Conservation (phyloP, 768 basidiomycete species). For the Hericium coralloides region DNA sequence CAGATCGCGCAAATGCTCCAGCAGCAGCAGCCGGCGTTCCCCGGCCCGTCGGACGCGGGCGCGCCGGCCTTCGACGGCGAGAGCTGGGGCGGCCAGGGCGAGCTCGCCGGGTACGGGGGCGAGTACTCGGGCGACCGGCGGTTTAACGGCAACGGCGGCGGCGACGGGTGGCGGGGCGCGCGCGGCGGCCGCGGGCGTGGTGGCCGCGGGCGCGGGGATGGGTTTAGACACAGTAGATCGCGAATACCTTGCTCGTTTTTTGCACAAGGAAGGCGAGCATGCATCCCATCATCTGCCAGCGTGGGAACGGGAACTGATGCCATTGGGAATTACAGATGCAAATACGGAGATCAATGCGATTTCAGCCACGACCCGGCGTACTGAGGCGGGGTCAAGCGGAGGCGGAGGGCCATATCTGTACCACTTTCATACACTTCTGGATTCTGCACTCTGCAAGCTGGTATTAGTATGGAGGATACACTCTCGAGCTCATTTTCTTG, state of each 20-base stretch:
- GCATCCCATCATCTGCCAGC: slow-evolving; percentile 26
- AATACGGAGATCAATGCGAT: slow-evolving; percentile 83
- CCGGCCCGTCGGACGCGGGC: not conserved
- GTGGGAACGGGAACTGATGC: slow-evolving; percentile 28
- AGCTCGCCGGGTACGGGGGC: slow-evolving; percentile 14
- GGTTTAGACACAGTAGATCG: slow-evolving; percentile 66
- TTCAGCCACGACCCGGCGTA: slow-evolving; percentile 53
- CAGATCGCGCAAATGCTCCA: slow-evolving; percentile 13
- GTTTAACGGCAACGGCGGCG: slow-evolving; percentile 14
- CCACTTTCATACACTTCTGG: too few species aligned
- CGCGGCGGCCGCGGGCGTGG: slow-evolving; percentile 40
- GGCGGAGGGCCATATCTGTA: not conserved
- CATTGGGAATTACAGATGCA: slow-evolving; percentile 63
- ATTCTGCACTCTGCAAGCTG: too few species aligned
- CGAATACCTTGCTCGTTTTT: slow-evolving; percentile 88
- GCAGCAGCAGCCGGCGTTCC: slow-evolving; percentile 15
- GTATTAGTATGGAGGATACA: too few species aligned
- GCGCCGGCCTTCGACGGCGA: not conserved
- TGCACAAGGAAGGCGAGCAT: slow-evolving; percentile 88
- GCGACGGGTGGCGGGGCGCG: slow-evolving; percentile 28
- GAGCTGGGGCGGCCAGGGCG: not conserved
- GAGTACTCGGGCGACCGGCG: slow-evolving; percentile 10
- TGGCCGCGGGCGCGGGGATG: slow-evolving; percentile 47
- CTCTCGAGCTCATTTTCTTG: too few species aligned
- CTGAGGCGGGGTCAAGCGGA: not conserved